These are phyloP conservation scores for Perkinsus marinus DNA, from an alignment of 169 alveolate species.

Conservation along the genomic window DNA sequence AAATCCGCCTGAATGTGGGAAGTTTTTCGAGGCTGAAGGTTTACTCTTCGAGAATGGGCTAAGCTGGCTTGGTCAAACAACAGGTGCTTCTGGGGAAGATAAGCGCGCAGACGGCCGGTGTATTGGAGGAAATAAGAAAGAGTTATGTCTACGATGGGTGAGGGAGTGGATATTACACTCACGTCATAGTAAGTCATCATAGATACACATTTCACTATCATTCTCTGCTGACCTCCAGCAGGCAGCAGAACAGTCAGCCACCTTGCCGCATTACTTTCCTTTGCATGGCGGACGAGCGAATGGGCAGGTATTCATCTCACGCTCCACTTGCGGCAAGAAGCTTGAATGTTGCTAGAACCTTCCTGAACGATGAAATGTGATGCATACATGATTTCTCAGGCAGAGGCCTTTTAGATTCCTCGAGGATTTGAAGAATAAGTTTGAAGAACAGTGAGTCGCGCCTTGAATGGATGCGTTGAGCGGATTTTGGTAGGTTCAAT, in stretches of 20 bases:
- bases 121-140: neutral
- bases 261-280: neutral
- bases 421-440: neutral
- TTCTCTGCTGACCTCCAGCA: neutral
- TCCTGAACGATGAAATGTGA: no score
- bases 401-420: neutral
- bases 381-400: neutral
- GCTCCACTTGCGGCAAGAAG: no score
- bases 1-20: no score
- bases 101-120: neutral
- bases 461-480: neutral
- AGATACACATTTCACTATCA: neutral
- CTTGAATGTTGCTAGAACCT: no score
- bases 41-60: no score
- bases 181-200: neutral
- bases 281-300: neutral
- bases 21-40: no score
- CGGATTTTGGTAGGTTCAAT: neutral
- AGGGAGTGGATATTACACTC: neutral
- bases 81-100: neutral
- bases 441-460: neutral
- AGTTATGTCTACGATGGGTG: neutral
- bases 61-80: no score
- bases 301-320: neutral
- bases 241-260: neutral